These are phyloP conservation scores for Xylaria sp. DNA, from an alignment of 2,329 filamentous ascomycete species.

Conservation along the genomic window DNA sequence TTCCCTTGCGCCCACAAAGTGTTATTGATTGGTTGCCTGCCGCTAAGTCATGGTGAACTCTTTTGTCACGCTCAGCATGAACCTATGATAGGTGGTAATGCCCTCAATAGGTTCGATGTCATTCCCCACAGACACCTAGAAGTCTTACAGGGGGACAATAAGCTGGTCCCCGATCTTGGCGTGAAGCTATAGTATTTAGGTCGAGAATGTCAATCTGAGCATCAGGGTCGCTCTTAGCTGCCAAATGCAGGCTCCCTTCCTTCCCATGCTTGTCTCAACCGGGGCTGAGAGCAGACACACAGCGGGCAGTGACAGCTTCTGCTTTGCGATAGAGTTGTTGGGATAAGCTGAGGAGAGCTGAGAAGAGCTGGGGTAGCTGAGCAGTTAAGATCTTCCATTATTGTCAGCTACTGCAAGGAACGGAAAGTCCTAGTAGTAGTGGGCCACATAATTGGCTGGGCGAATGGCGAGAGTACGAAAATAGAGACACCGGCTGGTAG, in stretches of 20 bases:
- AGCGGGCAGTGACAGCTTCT: neutral
- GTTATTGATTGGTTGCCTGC: neutral
- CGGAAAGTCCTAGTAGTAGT: neutral
- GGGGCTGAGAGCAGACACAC: constrained; percentile 1
- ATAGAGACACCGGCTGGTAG: neutral
- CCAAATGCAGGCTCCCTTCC: neutral
- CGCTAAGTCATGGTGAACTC: neutral
- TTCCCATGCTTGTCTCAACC: neutral
- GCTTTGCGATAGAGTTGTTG: neutral
- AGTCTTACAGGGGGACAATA: neutral
- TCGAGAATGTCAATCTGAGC: neutral
- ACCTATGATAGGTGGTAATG: neutral
- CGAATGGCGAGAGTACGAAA: neutral
- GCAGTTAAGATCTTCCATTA: neutral
- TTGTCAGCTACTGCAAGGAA: constrained; percentile 23
- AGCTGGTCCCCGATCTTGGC: neutral
- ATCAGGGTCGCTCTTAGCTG: neutral
- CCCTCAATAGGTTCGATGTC: neutral
- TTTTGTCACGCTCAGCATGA: neutral
- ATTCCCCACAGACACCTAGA: neutral
- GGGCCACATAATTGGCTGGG: constrained; percentile 9
- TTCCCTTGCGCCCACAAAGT: neutral
- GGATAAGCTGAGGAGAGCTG: constrained; percentile 24
- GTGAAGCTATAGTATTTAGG: neutral
- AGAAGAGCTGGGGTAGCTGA: constrained; percentile 26